phyloP scores from a whole-genome alignment of 768 basidiomycete species.

The Lactarius hengduanensis region DNA sequence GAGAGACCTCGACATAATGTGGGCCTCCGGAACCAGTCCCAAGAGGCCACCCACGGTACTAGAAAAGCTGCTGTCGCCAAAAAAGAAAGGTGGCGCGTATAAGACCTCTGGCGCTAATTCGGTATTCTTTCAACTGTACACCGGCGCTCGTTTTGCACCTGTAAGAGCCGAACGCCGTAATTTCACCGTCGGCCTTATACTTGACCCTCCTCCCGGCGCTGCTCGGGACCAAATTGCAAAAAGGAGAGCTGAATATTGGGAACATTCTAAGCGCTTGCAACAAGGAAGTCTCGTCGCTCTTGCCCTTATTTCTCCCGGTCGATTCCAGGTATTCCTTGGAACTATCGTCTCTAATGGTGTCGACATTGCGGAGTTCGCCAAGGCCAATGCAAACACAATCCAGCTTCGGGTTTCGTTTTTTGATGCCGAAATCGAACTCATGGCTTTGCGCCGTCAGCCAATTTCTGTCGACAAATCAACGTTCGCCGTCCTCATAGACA shows the following conservation, averaged over 20 bases:
- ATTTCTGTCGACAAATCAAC: slow-evolving; percentile 31
- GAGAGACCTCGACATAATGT: slow-evolving; percentile 21
- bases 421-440: slow-evolving; percentile 54
- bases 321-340: slow-evolving; percentile 49
- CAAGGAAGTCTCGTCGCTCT: slow-evolving; percentile 67
- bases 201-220: slow-evolving; percentile 56
- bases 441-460: slow-evolving; percentile 39
- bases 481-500: slow-evolving; percentile 26
- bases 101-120: slow-evolving; percentile 44
- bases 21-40: background rate
- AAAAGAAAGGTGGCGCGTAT: slow-evolving; percentile 55
- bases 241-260: slow-evolving; percentile 57
- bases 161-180: slow-evolving; percentile 52
- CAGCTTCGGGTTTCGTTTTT: slow-evolving; percentile 59
- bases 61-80: slow-evolving; percentile 43
- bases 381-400: slow-evolving; percentile 37
- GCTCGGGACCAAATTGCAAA: slow-evolving; percentile 44
- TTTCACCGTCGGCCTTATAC: slow-evolving; percentile 45
- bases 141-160: slow-evolving; percentile 48
- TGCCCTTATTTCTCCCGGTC: slow-evolving; percentile 36
- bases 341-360: slow-evolving; percentile 43
- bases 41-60: slow-evolving; percentile 40
- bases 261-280: slow-evolving; percentile 57
- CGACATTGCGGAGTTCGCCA: slow-evolving; percentile 49
- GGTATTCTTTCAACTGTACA: slow-evolving; percentile 63